Base-by-base conservation (phyloP, 441 rosid genomes). In the Erodium texanum region DNA sequence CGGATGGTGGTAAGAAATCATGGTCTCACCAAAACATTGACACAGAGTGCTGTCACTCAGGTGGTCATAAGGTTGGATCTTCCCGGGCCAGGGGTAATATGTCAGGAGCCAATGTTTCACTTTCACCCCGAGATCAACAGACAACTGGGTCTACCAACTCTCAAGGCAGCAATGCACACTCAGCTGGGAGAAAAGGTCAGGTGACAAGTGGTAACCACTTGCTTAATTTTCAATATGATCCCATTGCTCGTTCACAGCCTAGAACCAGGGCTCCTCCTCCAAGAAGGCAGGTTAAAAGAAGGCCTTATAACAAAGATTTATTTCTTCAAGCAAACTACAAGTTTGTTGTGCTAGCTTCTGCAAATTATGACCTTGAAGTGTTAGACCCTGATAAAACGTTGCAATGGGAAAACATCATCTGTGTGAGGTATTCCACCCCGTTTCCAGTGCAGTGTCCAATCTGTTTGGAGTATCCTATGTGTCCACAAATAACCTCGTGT, bases 311-410 rank as follows among this genome's bases (percentile, higher is more conserved):
- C 79, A 94, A 82, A 75, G 99, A 92, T 78, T 70, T 94, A 73
- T 94, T 94, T 81, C 92, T 94, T 75, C 89, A 94, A 80, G 99
- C 99, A 24, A 94, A 94, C 80, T 94, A 85, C 86, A 94, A 88
- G 85, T 94, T 94, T 80, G 93, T 94, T 80, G 81, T 92, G 74
- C 78, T 94, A 70, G 91, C 89, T 73, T 86, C 93, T 0, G 97
- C 88, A 64, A 79, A 82, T 59, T 82, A 88, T 71, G 50, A 82
- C 27, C 82, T 87, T 59, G 98, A 87, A 58, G 73, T 80, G 7
- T 78, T 88, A 94, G 92, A 92, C 82, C 99, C 99, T 2, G 98
- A 94, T 81, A 94, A 88, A 73, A 88, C 76, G 83, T 81, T 94
- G 68, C 79, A 76, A 61, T 94, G 99, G 99, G 99, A 94, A 69